Conservation (phyloP, 176 grass and related monocot species). For the Ensete ventricosum region DNA sequence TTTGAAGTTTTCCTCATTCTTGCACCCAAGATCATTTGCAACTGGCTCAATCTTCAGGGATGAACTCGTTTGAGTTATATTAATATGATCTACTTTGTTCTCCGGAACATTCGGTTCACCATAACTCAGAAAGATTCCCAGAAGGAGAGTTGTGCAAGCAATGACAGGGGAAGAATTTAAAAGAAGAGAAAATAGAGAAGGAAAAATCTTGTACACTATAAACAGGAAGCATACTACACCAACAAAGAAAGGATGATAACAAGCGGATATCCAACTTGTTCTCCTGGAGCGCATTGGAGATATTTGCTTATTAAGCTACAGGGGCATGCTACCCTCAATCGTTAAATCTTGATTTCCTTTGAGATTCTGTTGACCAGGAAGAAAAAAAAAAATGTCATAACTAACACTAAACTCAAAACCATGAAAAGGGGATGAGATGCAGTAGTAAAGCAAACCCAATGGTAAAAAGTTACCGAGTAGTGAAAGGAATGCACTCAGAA, state of each 20-base stretch:
- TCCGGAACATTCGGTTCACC: slow-evolving; percentile 44
- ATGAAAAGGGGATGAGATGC: too few relatives aligned
- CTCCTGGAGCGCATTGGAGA: slow-evolving; percentile 33
- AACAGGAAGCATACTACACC: slow-evolving; percentile 37
- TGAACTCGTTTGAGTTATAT: too few relatives aligned
- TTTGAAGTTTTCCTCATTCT: slow-evolving; percentile 23
- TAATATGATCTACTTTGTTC: slow-evolving; percentile 22
- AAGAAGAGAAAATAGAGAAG: slow-evolving; percentile 51
- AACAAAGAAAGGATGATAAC: slow-evolving; percentile 35
- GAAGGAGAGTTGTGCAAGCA: slow-evolving; percentile 70
- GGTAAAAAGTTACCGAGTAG: too few relatives aligned
- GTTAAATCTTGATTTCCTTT: too few relatives aligned
- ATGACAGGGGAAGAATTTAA: slow-evolving; percentile 72
- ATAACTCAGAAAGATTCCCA: slow-evolving; percentile 66
- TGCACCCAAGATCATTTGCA: slow-evolving; percentile 20
- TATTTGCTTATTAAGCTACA: neutral
- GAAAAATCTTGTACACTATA: slow-evolving; percentile 49
- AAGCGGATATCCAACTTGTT: too few relatives aligned
- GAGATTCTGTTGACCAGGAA: too few relatives aligned
- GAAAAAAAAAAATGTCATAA: too few relatives aligned
- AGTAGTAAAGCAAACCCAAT: too few relatives aligned
- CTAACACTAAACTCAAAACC: too few relatives aligned
- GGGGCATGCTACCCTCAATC: too few relatives aligned
- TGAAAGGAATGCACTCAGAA: too few relatives aligned
- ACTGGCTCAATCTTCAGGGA: slow-evolving; percentile 18